phyloP scores from a whole-genome alignment of 2,329 filamentous ascomycete species.

The Coniochaeta sp. region DNA sequence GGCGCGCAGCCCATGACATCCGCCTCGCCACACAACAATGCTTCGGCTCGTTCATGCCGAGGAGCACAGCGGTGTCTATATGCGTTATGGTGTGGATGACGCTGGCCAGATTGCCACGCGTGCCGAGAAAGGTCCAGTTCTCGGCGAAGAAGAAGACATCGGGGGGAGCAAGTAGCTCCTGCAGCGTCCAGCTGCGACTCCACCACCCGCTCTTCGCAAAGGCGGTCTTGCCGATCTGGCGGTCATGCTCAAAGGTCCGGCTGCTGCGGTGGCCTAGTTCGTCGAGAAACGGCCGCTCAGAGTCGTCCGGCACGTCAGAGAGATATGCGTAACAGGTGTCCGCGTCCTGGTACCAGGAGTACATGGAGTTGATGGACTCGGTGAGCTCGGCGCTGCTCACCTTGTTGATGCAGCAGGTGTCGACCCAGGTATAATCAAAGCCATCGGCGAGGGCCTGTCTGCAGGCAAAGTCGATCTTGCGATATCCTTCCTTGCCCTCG shows the following conservation, averaged over 20 bases:
- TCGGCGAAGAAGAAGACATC: background rate
- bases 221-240: background rate
- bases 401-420: slow-evolving; percentile 1
- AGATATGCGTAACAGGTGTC: background rate
- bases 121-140: background rate
- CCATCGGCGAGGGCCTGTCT: background rate
- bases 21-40: slow-evolving; percentile 1
- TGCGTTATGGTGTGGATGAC: background rate
- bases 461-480: background rate
- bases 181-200: background rate
- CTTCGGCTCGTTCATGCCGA: background rate
- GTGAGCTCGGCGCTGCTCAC: background rate
- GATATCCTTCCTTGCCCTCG: background rate
- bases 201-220: background rate
- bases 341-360: background rate
- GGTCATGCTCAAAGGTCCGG: background rate
- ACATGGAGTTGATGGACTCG: slow-evolving; percentile 2
- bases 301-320: background rate
- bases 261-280: background rate
- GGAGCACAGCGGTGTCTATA: background rate
- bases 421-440: background rate
- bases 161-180: background rate
- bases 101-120: background rate
- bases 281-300: background rate
- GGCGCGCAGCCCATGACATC: slow-evolving; percentile 16